These are phyloP conservation scores for Nymphaea thermarum DNA, from an alignment of 164 flowering plant genomes.

Conservation along the genomic window DNA sequence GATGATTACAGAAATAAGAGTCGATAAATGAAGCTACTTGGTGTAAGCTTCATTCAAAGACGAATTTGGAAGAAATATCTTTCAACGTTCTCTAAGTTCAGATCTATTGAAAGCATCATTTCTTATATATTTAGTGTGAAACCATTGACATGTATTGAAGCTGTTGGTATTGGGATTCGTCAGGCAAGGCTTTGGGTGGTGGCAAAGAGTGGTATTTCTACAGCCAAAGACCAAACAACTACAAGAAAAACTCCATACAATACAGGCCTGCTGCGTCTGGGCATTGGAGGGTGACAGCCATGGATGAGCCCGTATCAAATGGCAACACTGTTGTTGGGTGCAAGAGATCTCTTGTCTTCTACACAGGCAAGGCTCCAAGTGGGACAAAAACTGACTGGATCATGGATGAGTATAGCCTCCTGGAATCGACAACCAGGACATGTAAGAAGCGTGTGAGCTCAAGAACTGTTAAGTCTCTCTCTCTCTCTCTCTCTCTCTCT, in stretches of 20 bases:
- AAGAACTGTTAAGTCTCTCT: constrained; percentile 19
- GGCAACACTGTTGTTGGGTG: constrained; percentile 24
- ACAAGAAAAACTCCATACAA: neutral
- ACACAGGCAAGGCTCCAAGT: constrained; percentile 26
- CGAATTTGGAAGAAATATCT: too few relatives aligned
- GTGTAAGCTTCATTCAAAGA: too few relatives aligned
- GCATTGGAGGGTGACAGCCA: constrained; percentile 50
- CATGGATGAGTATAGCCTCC: constrained; percentile 50
- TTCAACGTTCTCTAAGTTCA: too few relatives aligned
- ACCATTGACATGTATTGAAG: too few relatives aligned
- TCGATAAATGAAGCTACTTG: too few relatives aligned
- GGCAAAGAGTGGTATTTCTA: constrained; percentile 74
- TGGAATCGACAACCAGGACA: constrained; percentile 28
- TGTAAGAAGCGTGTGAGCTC: constrained; percentile 24
- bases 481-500: neutral
- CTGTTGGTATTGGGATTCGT: neutral
- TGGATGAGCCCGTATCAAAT: constrained; percentile 41
- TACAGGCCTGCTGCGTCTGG: constrained; percentile 31
- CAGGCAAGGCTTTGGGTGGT: constrained; percentile 70
- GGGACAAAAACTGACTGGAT: constrained; percentile 46
- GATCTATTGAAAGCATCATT: too few relatives aligned
- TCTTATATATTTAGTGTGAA: too few relatives aligned
- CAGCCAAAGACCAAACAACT: constrained; percentile 40
- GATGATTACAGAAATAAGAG: too few relatives aligned
- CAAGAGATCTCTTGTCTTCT: constrained; percentile 34